Percentiles rank a stretch among this genome's conserved stretches.
Conservation (phyloP, 225 moss, liverwort and hornwort species). For the Physcomitrellopsis africana region DNA sequence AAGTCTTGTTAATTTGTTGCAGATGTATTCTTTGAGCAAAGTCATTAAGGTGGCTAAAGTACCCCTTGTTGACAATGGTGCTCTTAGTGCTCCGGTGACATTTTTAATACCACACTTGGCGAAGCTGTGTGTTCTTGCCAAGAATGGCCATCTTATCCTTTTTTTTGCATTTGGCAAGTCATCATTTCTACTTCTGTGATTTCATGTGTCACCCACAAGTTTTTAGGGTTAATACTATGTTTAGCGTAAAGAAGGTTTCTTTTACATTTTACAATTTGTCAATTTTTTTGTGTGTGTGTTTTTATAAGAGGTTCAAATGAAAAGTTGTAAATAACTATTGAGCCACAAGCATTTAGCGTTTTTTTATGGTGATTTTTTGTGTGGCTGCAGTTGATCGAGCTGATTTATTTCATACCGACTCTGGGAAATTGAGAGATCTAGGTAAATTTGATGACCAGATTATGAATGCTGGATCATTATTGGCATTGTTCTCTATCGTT, state of each 20-base stretch:
- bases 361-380: slow-evolving; percentile 31
- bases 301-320: no score
- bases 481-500: slow-evolving; percentile 31
- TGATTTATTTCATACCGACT: slow-evolving; percentile 47
- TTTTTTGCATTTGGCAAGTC: slow-evolving; percentile 76
- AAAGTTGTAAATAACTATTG: not conserved
- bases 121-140: slow-evolving; percentile 71
- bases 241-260: no score
- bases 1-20: slow-evolving; percentile 30
- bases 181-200: not conserved
- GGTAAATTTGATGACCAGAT: slow-evolving; percentile 46
- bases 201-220: no score
- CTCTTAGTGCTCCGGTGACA: slow-evolving; percentile 63
- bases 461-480: slow-evolving; percentile 33
- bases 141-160: slow-evolving; percentile 77
- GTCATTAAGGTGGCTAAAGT: slow-evolving; percentile 62
- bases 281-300: no score
- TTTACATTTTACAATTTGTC: no score
- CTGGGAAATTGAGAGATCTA: slow-evolving; percentile 56
- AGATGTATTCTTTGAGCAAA: slow-evolving; percentile 68
- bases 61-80: slow-evolving; percentile 50
- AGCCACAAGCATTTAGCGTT: not conserved
- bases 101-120: slow-evolving; percentile 80
- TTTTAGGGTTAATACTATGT: no score
- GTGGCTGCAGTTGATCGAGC: slow-evolving; percentile 65